Evolutionary conservation across 164 flowering plant species (phyloP).

Genomic region (Macadamia integrifolia): DNA sequence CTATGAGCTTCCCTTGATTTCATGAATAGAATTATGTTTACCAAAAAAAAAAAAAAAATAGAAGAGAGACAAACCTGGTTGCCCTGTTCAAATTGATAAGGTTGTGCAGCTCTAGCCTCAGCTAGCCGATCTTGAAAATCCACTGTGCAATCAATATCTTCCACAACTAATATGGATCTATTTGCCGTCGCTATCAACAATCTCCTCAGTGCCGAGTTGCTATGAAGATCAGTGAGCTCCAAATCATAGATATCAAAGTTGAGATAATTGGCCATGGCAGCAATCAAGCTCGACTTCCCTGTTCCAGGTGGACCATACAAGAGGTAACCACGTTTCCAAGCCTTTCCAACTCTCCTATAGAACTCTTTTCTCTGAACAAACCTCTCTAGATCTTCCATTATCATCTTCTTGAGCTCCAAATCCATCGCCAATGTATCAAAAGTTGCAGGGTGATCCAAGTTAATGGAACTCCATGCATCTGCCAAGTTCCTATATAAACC

Average conservation of each 20-base stretch:
- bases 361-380: constrained; percentile 43
- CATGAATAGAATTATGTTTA: too few species aligned
- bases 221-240: constrained; percentile 43
- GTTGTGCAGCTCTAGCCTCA: not conserved
- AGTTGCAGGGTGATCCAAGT: constrained; percentile 49
- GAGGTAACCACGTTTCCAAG: constrained; percentile 74
- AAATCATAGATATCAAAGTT: constrained; percentile 56
- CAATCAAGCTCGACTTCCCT: constrained; percentile 71
- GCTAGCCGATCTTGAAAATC: constrained; percentile 23
- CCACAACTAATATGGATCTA: constrained; percentile 54
- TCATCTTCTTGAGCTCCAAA: constrained; percentile 24
- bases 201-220: constrained; percentile 47
- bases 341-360: constrained; percentile 54
- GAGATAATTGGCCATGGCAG: constrained; percentile 68
- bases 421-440: constrained; percentile 69
- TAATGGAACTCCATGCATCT: constrained; percentile 17
- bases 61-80: constrained; percentile 1
- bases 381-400: constrained; percentile 50
- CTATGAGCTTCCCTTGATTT: too few species aligned
- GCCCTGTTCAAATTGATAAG: not conserved
- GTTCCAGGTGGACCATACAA: constrained; percentile 72
- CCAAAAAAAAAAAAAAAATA: too few species aligned
- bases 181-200: constrained; percentile 36
- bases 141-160: constrained; percentile 49
- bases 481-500: not conserved